phyloP scores from a whole-genome alignment of 169 alveolate species.

The Condylostoma magnum region DNA sequence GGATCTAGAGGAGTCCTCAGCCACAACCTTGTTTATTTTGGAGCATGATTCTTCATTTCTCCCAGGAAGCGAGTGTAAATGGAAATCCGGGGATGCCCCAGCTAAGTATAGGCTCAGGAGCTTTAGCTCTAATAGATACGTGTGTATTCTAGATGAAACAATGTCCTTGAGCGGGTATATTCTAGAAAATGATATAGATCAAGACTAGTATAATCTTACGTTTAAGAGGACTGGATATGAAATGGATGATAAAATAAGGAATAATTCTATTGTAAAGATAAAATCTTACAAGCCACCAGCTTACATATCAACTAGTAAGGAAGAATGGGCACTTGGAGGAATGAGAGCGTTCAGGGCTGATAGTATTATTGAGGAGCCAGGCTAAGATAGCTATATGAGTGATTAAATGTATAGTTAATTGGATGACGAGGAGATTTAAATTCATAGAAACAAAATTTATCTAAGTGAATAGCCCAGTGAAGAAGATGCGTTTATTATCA shows the following conservation, averaged over 20 bases:
- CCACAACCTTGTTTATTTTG: neutral
- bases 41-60: neutral
- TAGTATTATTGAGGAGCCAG: neutral
- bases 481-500: neutral
- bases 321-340: neutral
- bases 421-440: neutral
- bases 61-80: neutral
- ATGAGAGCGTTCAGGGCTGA: neutral
- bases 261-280: neutral
- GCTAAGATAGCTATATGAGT: neutral
- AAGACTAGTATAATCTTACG: neutral
- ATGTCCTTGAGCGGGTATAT: neutral
- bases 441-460: neutral
- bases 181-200: neutral
- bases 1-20: neutral
- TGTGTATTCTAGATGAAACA: neutral
- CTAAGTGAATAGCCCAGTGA: neutral
- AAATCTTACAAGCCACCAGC: neutral
- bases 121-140: neutral
- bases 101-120: neutral
- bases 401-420: neutral
- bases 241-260: neutral
- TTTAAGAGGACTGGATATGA: neutral
- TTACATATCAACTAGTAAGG: neutral
- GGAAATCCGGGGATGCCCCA: neutral